Evolutionary conservation across 2,329 filamentous ascomycete genomes (phyloP), one percentile per base, ranked within the genome.

Genomic region (Coleophoma crateriformis): DNA sequence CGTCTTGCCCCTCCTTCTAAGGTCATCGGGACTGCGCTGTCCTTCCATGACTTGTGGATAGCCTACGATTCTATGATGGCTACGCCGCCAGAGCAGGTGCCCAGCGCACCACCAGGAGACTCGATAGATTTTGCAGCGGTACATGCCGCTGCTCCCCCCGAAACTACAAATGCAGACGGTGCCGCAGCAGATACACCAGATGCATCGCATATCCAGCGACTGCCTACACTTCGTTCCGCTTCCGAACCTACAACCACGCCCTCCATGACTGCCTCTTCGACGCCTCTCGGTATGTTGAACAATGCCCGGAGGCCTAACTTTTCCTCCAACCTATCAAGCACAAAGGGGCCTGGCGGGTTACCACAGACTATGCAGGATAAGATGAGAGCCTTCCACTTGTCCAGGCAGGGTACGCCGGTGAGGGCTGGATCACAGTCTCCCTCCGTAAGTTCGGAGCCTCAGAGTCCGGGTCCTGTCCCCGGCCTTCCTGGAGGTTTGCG

Each of bases 231-330:
- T 39, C 79, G 82, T 58, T 79, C 81, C 43, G 68, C 79, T 17
- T 82, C 83, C 48, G 79, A 84, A 45, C 71, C 82, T 17, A 71
- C 74, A 55, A 73, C 71, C 48, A 63, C 71, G 32, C 67, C 68
- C 20, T 67, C 70, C 50, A 90, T 95, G 82, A 88, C 81, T 49
- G 72, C 86, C 7, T 90, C 84, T n/a, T 96, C 90, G n/a, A 94
- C 87, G 27, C 84, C 88, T 38, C 74, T 91, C 4, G 90, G 90
- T 38, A 79, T 88, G 50, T 72, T 96, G 61, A 90, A 85, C 67
- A 80, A 71, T 56, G 81, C 79, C 4, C 73, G 82, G 51, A 73
- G 78, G 45, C 81, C 79, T 3, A 64, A 69, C 17, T 69, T 70
- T 13, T 62, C 69, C 11, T 62, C 71, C 1, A 65, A 45, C 14